Base-by-base conservation (phyloP, 2,329 filamentous ascomycete species). In the Fusarium kyushuense region DNA sequence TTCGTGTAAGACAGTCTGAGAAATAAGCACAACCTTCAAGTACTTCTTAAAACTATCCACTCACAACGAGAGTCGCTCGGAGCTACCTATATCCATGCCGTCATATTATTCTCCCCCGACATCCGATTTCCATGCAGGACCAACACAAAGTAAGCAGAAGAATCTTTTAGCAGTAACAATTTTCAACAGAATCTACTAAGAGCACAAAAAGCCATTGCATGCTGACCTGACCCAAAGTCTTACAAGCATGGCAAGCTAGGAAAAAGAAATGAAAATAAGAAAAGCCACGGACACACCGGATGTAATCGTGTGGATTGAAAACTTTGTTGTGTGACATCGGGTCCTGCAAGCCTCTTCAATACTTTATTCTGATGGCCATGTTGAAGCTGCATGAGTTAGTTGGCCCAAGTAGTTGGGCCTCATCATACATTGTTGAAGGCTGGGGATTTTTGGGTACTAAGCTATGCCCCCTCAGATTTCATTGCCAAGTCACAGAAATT, bases 291-390 rank as follows among this genome's bases (percentile, higher is more conserved):
- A 55, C 41, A 36, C 48, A 53, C 45, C 58, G 65, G 59, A 45
- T 51, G 17, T 3, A 17, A 16, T 17, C 17, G 29, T 43, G 23
- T 51, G 32, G 23, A 42, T 12, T 42, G 7, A 2, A 23, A 33
- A 29, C 13, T 21, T 1, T 38, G 14, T 29, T 49, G 49, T 65
- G 64, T 67, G 23, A 60, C 64, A 64, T 67, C 64, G 64, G 54
- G 49, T 60, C 33, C 47, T 51, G 47, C 47, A 65, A 46, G 59
- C 48, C 52, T 51, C 40, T 16, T 41, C 48, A 33, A 32, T 36
- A 57, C 38, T 46, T n/a, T 57, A 40, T 63, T 36, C 17, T 38
- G 12, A 16, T 6, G 12, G 7, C 13, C n/a, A 21, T 21, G 12
- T 35, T 45, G 14, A 46, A 40, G 43, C 12, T 47, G 30, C 12